A percentile compares a stretch with the other conserved stretches of the same genome.
Evolutionary conservation across 768 basidiomycete genomes (phyloP).

Genomic region (Naganishia friedmannii): DNA sequence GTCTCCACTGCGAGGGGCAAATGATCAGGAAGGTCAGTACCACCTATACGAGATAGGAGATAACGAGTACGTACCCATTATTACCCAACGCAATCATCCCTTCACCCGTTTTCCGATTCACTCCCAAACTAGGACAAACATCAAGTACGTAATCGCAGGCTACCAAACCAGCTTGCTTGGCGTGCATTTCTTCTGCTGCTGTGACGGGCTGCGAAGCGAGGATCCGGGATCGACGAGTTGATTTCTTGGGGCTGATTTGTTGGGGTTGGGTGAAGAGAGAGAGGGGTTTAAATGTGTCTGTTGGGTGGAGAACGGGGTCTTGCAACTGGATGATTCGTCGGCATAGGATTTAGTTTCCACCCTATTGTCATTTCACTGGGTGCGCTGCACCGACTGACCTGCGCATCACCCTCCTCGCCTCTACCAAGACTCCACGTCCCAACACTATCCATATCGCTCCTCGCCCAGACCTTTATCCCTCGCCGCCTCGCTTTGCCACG

Average conservation of each 20-base stretch:
- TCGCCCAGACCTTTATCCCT: conserved; percentile 64
- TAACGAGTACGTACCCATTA: conserved; percentile 41
- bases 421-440: conserved; percentile 65
- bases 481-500: conserved; percentile 31
- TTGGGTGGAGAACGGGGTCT: conserved; percentile 37
- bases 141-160: conserved; percentile 47
- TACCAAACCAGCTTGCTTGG: conserved; percentile 31
- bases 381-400: conserved; percentile 34
- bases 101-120: conserved; percentile 38
- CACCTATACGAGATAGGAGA: not conserved
- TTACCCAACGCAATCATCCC: conserved; percentile 45
- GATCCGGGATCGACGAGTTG: conserved; percentile 34
- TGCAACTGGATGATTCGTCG: conserved; percentile 37
- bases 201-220: conserved; percentile 25
- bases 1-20: conserved; percentile 39
- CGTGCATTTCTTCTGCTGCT: conserved; percentile 40
- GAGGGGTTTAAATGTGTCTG: conserved; percentile 40
- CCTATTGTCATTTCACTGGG: no score
- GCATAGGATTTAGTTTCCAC: not conserved
- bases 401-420: conserved; percentile 41
- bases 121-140: conserved; percentile 44
- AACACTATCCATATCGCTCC: conserved; percentile 93
- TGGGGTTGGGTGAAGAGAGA: conserved; percentile 19
- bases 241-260: not conserved
- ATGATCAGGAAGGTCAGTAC: not conserved